Evolutionary conservation across 768 basidiomycete species (phyloP).

Genomic region (Rhizopogon roseolus): DNA sequence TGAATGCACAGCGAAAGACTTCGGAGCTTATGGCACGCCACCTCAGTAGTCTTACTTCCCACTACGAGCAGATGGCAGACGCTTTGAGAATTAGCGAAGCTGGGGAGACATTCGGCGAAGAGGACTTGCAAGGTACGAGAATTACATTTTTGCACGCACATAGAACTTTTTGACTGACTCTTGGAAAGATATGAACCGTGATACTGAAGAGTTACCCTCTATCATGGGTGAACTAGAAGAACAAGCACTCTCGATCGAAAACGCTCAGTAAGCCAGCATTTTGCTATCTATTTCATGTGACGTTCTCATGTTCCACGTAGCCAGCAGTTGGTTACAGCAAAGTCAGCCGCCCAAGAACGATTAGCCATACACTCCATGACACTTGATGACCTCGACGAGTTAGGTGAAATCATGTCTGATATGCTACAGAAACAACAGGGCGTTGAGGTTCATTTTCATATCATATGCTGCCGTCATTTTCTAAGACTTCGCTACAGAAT

Average conservation of each 20-base stretch:
- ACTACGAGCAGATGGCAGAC: constrained; percentile 74
- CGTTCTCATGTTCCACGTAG: constrained; percentile 29
- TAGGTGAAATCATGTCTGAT: constrained; percentile 75
- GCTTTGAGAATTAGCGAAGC: constrained; percentile 64
- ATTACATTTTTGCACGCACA: neutral
- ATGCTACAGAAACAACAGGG: constrained; percentile 68
- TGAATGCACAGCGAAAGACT: constrained; percentile 45
- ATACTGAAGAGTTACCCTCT: constrained; percentile 70
- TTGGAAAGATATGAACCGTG: constrained; percentile 69
- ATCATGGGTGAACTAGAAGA: constrained; percentile 74
- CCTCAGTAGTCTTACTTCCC: constrained; percentile 65
- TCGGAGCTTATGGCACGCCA: constrained; percentile 67
- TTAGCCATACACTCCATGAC: constrained; percentile 44
- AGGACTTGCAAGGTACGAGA: constrained; percentile 59
- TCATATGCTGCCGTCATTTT: neutral
- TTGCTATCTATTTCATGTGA: constrained; percentile 1
- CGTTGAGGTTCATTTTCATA: constrained; percentile 49
- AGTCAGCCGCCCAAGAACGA: constrained; percentile 39
- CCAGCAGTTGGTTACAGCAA: constrained; percentile 41
- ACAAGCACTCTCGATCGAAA: constrained; percentile 45
- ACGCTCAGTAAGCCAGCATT: constrained; percentile 40
- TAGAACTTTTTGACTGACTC: neutral
- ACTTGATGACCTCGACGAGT: constrained; percentile 66
- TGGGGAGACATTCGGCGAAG: constrained; percentile 63
- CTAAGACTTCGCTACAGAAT: constrained; percentile 26